Conservation (phyloP, 768 basidiomycete genomes). For the Fistulinella prunicolor region DNA sequence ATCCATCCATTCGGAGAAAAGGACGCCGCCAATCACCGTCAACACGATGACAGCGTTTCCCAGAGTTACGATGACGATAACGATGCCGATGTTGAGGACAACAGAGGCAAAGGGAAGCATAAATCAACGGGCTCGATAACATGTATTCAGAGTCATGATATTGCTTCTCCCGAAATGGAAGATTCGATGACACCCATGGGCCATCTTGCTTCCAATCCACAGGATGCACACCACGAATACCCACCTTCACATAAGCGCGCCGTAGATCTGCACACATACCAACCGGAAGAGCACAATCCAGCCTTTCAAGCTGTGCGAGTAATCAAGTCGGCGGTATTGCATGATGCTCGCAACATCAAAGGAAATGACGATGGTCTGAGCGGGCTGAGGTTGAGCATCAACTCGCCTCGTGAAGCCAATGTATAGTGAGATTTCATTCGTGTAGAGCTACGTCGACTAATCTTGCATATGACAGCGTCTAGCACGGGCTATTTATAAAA, state of each 20-base stretch:
- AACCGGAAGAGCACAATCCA: slow-evolving; percentile 37
- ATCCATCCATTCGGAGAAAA: slow-evolving; percentile 43
- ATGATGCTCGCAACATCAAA: slow-evolving; percentile 70
- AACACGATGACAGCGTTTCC: slow-evolving; percentile 22
- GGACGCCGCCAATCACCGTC: slow-evolving; percentile 35
- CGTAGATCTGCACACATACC: slow-evolving; percentile 18
- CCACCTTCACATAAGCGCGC: slow-evolving; percentile 33
- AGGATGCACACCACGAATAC: slow-evolving; percentile 34
- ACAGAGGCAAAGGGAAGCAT: slow-evolving; percentile 32
- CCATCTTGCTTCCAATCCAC: slow-evolving; percentile 1
- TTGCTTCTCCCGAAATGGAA: slow-evolving; percentile 10
- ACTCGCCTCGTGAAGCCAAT: slow-evolving; percentile 65
- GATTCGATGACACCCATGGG: slow-evolving; percentile 7
- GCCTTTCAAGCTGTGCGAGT: slow-evolving; percentile 59
- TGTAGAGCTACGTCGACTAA: not conserved
- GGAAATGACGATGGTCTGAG: slow-evolving; percentile 45
- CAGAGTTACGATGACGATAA: slow-evolving; percentile 29
- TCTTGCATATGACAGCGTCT: slow-evolving; percentile 46
- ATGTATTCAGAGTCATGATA: slow-evolving; percentile 3
- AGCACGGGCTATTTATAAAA: slow-evolving; percentile 61
- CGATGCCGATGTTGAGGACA: slow-evolving; percentile 31
- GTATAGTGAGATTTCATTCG: slow-evolving; percentile 27
- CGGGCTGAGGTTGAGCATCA: slow-evolving; percentile 51
- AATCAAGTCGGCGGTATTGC: slow-evolving; percentile 65
- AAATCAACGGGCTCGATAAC: slow-evolving; percentile 6